Evolutionary conservation across 2,329 filamentous ascomycete species (phyloP).

Genomic region (Lasiodiplodia sp.): DNA sequence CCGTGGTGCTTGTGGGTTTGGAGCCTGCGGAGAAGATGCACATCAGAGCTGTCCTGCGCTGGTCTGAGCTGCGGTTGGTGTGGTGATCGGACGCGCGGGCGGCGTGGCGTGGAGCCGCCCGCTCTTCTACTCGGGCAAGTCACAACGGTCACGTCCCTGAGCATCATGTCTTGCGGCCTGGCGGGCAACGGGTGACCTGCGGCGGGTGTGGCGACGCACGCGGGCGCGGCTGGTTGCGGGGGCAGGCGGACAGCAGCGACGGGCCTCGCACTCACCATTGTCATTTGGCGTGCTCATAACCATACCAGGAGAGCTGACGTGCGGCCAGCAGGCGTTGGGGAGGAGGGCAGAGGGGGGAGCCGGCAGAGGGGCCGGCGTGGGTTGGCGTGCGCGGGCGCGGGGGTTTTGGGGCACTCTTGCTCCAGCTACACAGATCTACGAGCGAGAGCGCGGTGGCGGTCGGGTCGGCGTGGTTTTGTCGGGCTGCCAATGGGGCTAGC

Average conservation of each 20-base stretch:
- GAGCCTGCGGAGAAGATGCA: slow-evolving; percentile 29
- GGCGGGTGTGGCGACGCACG: slow-evolving; percentile 6
- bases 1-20: slow-evolving; percentile 28
- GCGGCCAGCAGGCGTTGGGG: slow-evolving; percentile 26
- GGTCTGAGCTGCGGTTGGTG: slow-evolving; percentile 28
- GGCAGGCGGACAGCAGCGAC: slow-evolving; percentile 15
- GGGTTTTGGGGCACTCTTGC: neutral
- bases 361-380: slow-evolving; percentile 18
- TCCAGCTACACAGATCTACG: neutral
- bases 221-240: slow-evolving; percentile 5
- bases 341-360: slow-evolving; percentile 13
- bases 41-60: slow-evolving; percentile 28
- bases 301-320: slow-evolving; percentile 40
- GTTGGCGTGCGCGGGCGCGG: slow-evolving; percentile 22
- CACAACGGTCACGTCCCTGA: slow-evolving; percentile 28
- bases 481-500: slow-evolving; percentile 17
- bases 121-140: slow-evolving; percentile 11
- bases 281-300: slow-evolving; percentile 51
- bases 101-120: slow-evolving; percentile 23
- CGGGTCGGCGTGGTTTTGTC: slow-evolving; percentile 7
- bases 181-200: slow-evolving; percentile 18
- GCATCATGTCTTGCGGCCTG: slow-evolving; percentile 8
- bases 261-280: slow-evolving; percentile 43
- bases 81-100: slow-evolving; percentile 29
- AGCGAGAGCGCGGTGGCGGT: slow-evolving; percentile 5